Evolutionary conservation across 148 eudicot genomes (phyloP), one percentile per base, ranked within the genome.

Genomic region (Pharnaceum exiguum): DNA sequence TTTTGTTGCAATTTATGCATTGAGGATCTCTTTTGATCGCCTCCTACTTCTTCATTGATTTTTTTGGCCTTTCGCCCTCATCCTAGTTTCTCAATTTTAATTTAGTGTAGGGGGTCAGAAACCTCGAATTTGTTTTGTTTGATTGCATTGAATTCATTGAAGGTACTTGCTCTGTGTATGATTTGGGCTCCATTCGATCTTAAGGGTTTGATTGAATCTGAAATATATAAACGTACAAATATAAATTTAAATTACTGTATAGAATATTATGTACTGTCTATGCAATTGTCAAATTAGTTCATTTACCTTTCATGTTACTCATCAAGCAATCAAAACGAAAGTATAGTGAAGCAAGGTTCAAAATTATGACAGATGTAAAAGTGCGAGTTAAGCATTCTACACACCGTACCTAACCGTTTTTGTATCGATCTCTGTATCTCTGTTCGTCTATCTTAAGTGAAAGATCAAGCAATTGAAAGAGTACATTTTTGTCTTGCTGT

Each of bases 101-200:
- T 27, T n/a, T 27, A n/a, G n/a, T n/a, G n/a, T n/a, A n/a, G n/a
- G n/a, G n/a, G n/a, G n/a, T n/a, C n/a, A n/a, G n/a, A n/a, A n/a
- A n/a, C n/a, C n/a, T n/a, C n/a, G n/a, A n/a, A n/a, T n/a, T n/a
- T n/a, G n/a, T 12, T 49, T 13, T 26, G 11, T 27, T 3, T 31
- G 11, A n/a, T 22, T 35, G 42, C 57, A 33, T 53, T 53, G 10
- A 35, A 33, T 53, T 53, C 15, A 21, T 1, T 32, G 0, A 53
- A 53, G 57, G 57, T 53, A 18, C 27, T n/a, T 33, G 43, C 57
- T 33, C 27, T 4, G 19, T 33, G 21, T 33, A 11, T 53, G 57
- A 53, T 32, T 18, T 33, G 57, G 57, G 42, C 36, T 53, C 13
- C n/a, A n/a, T n/a, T n/a, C n/a, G n/a, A n/a, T n/a, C n/a, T n/a